Conservation (phyloP, 345 rosid genomes). For the Hypericum androsaemum region DNA sequence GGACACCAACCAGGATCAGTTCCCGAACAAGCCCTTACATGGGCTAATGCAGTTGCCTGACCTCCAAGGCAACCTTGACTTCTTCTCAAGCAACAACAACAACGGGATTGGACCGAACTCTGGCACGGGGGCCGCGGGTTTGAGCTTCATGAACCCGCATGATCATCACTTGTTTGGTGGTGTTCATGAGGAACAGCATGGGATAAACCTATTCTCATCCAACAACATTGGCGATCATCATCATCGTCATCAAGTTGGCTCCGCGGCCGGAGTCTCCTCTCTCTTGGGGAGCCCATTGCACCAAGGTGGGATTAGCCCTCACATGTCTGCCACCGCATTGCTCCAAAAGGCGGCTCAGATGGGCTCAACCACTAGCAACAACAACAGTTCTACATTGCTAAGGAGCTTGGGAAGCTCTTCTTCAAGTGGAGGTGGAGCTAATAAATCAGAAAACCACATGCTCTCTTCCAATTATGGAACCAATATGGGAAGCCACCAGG, state of each 20-base stretch:
- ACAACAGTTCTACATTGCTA: constrained; percentile 7
- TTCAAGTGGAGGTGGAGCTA: neutral
- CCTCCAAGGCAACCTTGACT: constrained; percentile 11
- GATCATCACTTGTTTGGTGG: too few species aligned
- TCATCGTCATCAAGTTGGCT: neutral
- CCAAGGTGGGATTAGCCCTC: constrained; percentile 6
- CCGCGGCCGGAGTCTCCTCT: neutral
- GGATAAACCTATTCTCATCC: neutral
- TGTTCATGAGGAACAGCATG: too few species aligned
- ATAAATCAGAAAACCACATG: constrained; percentile 7
- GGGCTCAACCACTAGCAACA: constrained; percentile 14
- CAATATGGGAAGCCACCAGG: constrained; percentile 5
- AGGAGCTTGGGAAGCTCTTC: constrained; percentile 10
- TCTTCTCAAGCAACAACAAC: constrained; percentile 8
- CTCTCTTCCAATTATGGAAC: constrained; percentile 9
- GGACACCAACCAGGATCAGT: neutral
- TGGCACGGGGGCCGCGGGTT: neutral
- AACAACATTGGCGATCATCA: constrained; percentile 11
- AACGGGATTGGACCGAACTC: neutral
- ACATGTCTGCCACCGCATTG: constrained; percentile 18
- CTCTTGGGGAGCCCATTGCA: constrained; percentile 8
- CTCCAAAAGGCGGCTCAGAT: constrained; percentile 22
- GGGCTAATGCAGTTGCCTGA: constrained; percentile 17
- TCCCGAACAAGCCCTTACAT: constrained; percentile 10
- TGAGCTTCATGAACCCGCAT: constrained; percentile 10